Percentiles rank a stretch among this genome's conserved stretches.
phyloP scores from a whole-genome alignment of 805 yeast species.

The Candida boleticola region DNA sequence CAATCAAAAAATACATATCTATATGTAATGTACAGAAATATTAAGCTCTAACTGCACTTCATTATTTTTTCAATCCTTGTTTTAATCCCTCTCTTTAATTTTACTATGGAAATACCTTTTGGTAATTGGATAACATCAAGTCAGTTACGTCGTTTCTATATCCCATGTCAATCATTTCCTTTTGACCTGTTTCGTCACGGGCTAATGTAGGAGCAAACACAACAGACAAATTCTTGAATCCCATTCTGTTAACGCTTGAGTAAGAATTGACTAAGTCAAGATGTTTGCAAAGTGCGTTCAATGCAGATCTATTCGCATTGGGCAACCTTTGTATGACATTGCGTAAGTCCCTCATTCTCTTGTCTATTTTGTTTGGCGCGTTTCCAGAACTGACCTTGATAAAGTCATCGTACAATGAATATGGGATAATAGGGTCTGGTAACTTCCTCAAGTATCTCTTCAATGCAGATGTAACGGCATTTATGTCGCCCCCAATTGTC shows the following conservation, averaged over 20 bases:
- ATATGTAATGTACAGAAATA: no score
- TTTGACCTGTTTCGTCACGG: slow-evolving; percentile 72
- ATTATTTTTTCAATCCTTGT: no score
- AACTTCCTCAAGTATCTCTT: slow-evolving; percentile 83
- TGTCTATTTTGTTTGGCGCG: slow-evolving; percentile 19
- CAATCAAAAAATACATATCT: no score
- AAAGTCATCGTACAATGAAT: slow-evolving; percentile 61
- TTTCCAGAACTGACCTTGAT: slow-evolving; percentile 48
- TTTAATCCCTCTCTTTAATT: no score
- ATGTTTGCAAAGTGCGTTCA: slow-evolving; percentile 62
- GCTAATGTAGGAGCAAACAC: slow-evolving; percentile 94
- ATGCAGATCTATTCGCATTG: slow-evolving; percentile 57
- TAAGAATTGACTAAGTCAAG: slow-evolving; percentile 55
- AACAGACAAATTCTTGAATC: slow-evolving; percentile 73
- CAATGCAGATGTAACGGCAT: slow-evolving; percentile 82
- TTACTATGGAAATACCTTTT: slow-evolving; percentile 29
- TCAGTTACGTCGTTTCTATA: slow-evolving; percentile 77
- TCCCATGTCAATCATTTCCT: slow-evolving; percentile 84
- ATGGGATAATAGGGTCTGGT: slow-evolving; percentile 83
- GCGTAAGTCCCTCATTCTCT: slow-evolving; percentile 42
- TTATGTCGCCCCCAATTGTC: slow-evolving; percentile 60
- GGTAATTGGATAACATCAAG: slow-evolving; percentile 54
- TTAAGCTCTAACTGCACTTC: no score
- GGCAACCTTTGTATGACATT: slow-evolving; percentile 57
- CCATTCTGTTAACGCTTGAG: slow-evolving; percentile 72